Conservation (phyloP, 805 yeast genomes). For the Danielia oregonensis region DNA sequence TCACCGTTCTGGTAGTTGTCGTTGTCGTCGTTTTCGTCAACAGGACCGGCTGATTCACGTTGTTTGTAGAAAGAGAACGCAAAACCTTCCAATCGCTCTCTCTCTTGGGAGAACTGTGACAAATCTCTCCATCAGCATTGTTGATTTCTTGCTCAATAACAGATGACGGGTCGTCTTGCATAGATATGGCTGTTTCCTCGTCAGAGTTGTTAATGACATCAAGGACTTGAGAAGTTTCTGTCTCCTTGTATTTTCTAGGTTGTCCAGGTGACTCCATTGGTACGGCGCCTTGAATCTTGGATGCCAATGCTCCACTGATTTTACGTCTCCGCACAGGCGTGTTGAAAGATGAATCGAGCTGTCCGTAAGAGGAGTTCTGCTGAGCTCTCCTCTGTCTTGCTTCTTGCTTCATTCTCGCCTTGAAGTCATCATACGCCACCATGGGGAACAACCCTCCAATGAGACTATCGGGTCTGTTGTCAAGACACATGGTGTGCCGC, state of each 20-base stretch:
- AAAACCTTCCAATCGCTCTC: constrained; percentile 38
- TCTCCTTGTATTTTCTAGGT: constrained; percentile 68
- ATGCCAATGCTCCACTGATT: constrained; percentile 63
- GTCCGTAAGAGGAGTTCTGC: constrained; percentile 29
- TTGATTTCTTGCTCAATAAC: constrained; percentile 11
- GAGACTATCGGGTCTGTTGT: constrained; percentile 58
- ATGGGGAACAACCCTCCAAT: constrained; percentile 68
- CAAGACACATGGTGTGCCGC: constrained; percentile 86
- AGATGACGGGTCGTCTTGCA: constrained; percentile 18
- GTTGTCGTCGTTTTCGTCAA: constrained; percentile 43
- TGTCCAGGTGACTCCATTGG: constrained; percentile 96
- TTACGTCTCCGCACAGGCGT: constrained; percentile 72
- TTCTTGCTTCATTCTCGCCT: constrained; percentile 47
- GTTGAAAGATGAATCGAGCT: constrained; percentile 49
- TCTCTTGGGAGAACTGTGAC: constrained; percentile 22
- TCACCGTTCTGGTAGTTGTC: constrained; percentile 48
- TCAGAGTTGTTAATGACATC: constrained; percentile 43
- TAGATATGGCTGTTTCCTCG: constrained; percentile 30
- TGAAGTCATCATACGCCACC: constrained; percentile 58
- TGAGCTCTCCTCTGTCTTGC: constrained; percentile 33
- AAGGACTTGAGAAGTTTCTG: constrained; percentile 28
- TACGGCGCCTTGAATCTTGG: constrained; percentile 70
- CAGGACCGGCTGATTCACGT: constrained; percentile 29
- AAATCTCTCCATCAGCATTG: constrained; percentile 14
- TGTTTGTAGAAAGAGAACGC: constrained; percentile 35